These are phyloP conservation scores for Tuctoria greenei DNA, from an alignment of 176 grass and related monocot species.

Conservation along the genomic window DNA sequence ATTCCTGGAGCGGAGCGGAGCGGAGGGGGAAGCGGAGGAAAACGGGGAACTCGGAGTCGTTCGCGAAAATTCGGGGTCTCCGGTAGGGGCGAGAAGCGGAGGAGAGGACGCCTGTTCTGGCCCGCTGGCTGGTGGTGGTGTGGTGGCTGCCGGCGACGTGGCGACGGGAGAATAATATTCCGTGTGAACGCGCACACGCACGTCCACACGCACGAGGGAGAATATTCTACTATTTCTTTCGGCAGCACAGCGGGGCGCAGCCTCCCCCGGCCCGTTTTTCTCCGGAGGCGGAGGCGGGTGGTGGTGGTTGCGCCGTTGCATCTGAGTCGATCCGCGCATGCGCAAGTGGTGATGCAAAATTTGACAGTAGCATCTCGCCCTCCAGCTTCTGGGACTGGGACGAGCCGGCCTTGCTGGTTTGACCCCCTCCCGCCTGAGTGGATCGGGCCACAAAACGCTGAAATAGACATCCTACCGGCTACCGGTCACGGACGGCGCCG, in stretches of 20 bases:
- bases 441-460: too few species aligned
- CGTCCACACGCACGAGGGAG: background rate
- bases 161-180: background rate
- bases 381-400: too few species aligned
- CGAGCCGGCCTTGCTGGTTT: too few species aligned
- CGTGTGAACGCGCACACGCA: background rate
- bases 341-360: too few species aligned
- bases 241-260: background rate
- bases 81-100: background rate
- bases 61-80: background rate
- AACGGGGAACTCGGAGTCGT: background rate
- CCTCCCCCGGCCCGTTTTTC: background rate
- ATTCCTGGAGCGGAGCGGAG: background rate
- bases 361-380: too few species aligned
- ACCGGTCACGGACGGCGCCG: background rate
- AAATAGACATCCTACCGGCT: background rate
- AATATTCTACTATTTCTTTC: background rate
- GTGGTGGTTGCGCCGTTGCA: conserved; percentile 1
- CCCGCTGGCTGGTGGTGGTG: too few species aligned
- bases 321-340: too few species aligned
- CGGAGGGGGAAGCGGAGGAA: background rate
- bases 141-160: background rate
- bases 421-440: too few species aligned
- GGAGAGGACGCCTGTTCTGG: background rate
- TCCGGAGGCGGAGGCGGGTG: background rate